phyloP scores from a whole-genome alignment of 306 rosid genomes.

The Vicia sativa region DNA sequence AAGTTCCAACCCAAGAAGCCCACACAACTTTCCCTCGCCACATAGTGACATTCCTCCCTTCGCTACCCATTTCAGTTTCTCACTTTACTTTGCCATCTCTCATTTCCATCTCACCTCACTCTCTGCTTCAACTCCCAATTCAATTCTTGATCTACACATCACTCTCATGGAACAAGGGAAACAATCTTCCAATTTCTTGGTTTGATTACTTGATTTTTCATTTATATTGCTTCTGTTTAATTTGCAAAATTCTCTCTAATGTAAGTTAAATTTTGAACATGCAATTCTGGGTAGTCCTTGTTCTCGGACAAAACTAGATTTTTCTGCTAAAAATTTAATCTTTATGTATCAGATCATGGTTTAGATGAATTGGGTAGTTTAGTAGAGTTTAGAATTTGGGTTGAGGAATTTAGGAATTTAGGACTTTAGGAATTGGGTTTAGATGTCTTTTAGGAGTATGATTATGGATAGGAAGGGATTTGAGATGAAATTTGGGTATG shows the following conservation, averaged over 20 bases:
- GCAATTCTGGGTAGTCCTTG: neutral
- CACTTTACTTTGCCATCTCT: slow-evolving; percentile 22
- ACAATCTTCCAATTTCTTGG: slow-evolving; percentile 23
- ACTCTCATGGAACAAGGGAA: neutral
- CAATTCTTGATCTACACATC: neutral
- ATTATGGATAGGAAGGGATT: slow-evolving; percentile 71
- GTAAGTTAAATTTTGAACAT: slow-evolving; percentile 1
- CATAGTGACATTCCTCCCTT: neutral
- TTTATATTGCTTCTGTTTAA: slow-evolving; percentile 17
- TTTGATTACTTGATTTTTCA: slow-evolving; percentile 17
- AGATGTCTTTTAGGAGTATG: slow-evolving; percentile 78
- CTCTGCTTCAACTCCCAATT: slow-evolving; percentile 5
- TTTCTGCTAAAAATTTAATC: slow-evolving; percentile 1
- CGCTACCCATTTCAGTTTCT: neutral
- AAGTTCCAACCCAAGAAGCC: slow-evolving; percentile 5
- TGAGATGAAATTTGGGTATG: slow-evolving; percentile 68
- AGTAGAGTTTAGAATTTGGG: slow-evolving; percentile 26
- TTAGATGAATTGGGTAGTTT: slow-evolving; percentile 14
- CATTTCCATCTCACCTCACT: neutral
- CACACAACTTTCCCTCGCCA: neutral
- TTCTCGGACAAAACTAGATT: neutral
- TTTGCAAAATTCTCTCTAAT: slow-evolving; percentile 2
- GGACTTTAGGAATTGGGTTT: neutral
- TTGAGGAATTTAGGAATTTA: neutral
- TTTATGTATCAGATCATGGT: slow-evolving; percentile 14